Evolutionary conservation across 1,139 yeast genomes (phyloP).

Genomic region (Arxiozyma slooffiae): DNA sequence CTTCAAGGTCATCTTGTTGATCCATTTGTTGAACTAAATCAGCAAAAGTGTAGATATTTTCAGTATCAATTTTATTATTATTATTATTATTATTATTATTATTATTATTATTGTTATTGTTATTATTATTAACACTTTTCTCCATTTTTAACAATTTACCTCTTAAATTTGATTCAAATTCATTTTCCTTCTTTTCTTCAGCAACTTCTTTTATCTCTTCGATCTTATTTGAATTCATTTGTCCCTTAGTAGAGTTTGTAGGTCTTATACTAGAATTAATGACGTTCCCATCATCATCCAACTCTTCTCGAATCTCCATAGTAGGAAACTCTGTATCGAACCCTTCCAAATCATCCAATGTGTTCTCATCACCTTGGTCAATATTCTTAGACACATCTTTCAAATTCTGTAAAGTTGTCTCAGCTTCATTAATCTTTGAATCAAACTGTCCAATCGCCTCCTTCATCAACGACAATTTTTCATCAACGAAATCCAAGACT

Average conservation of each 20-base stretch:
- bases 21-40: conserved; percentile 28
- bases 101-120: too few species aligned
- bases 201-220: neutral
- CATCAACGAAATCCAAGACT: conserved; percentile 39
- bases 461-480: conserved; percentile 34
- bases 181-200: too few species aligned
- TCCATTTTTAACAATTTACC: conserved; percentile 9
- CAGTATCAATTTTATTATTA: conserved; percentile 32
- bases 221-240: neutral
- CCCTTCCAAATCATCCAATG: conserved; percentile 2
- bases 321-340: conserved; percentile 37
- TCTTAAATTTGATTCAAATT: conserved; percentile 14
- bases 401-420: conserved; percentile 30
- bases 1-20: conserved; percentile 33
- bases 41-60: conserved; percentile 38
- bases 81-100: neutral
- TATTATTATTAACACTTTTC: neutral
- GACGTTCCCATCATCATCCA: conserved; percentile 72
- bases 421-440: conserved; percentile 39
- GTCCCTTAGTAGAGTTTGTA: conserved; percentile 8
- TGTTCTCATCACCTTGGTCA: neutral
- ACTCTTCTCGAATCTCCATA: conserved; percentile 76
- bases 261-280: conserved; percentile 36
- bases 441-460: conserved; percentile 35
- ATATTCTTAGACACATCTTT: conserved; percentile 20